Percentiles rank a stretch among this genome's conserved stretches.
These are phyloP conservation scores for Pseudogymnoascus sp. DNA, from an alignment of 2,329 filamentous ascomycete genomes.

Conservation along the genomic window DNA sequence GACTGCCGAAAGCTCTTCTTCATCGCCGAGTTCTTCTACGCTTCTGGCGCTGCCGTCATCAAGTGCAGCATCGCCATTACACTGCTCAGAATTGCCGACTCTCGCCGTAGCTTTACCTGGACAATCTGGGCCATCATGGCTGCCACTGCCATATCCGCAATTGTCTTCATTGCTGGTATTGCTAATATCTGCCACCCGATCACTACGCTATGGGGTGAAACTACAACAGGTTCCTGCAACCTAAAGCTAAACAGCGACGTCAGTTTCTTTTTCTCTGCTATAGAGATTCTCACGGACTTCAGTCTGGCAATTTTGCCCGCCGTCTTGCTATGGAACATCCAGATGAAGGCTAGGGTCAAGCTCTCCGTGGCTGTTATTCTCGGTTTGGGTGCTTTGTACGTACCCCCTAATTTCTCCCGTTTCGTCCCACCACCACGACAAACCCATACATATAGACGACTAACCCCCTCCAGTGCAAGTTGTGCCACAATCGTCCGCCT, in stretches of 20 bases:
- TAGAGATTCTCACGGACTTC: constrained; percentile 32
- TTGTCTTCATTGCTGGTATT: constrained; percentile 26
- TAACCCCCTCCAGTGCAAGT: constrained; percentile 25
- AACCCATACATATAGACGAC: background rate
- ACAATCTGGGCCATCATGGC: constrained; percentile 24
- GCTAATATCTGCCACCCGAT: constrained; percentile 29
- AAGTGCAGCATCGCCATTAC: constrained; percentile 28
- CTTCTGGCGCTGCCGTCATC: constrained; percentile 25
- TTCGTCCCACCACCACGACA: background rate
- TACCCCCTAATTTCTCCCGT: background rate
- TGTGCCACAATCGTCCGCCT: constrained; percentile 36
- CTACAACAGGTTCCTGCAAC: constrained; percentile 24
- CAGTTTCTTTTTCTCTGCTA: constrained; percentile 30
- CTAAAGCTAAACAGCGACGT: constrained; percentile 26
- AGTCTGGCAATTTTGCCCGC: constrained; percentile 33
- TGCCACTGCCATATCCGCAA: constrained; percentile 17
- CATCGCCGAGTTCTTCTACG: constrained; percentile 34
- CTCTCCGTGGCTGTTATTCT: constrained; percentile 38
- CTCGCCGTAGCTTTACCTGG: constrained; percentile 24
- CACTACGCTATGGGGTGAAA: constrained; percentile 26
- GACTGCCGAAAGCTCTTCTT: constrained; percentile 27
- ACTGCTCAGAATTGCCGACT: constrained; percentile 27
- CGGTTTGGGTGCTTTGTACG: constrained; percentile 36
- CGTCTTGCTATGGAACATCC: constrained; percentile 34
- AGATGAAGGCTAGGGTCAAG: constrained; percentile 37